Evolutionary conservation across 306 rosid species (phyloP).

Genomic region (Dalbergia oliveri): DNA sequence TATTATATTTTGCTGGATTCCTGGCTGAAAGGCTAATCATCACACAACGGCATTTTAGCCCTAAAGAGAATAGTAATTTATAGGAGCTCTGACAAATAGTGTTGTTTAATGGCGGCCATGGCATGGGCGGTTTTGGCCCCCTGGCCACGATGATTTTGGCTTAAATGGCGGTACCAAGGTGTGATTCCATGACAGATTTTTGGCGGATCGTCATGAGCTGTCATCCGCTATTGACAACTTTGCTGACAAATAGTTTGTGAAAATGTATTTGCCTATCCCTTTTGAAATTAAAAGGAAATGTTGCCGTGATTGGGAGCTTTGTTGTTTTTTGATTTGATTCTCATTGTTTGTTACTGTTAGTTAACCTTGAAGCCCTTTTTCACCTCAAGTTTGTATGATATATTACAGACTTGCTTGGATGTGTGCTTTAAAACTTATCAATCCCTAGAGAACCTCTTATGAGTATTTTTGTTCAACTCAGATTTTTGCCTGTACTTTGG

Average conservation of each 20-base stretch:
- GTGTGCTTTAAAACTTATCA: background rate
- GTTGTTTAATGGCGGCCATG: too few relatives aligned
- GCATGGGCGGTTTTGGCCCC: too few relatives aligned
- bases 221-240: too few relatives aligned
- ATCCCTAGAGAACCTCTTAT: slow-evolving; percentile 6
- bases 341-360: too few relatives aligned
- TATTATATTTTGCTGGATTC: background rate
- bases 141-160: too few relatives aligned
- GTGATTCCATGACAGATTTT: too few relatives aligned
- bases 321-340: slow-evolving; percentile 4
- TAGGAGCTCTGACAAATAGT: background rate
- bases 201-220: too few relatives aligned
- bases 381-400: background rate
- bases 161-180: too few relatives aligned
- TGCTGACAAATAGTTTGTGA: background rate
- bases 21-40: background rate
- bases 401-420: slow-evolving; percentile 18
- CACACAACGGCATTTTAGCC: background rate
- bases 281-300: background rate
- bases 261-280: background rate
- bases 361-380: slow-evolving; percentile 15
- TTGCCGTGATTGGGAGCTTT: background rate
- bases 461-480: background rate
- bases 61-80: background rate
- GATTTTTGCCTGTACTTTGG: background rate